These are phyloP conservation scores for Syzygium grande DNA, from an alignment of 345 rosid species.

Conservation along the genomic window DNA sequence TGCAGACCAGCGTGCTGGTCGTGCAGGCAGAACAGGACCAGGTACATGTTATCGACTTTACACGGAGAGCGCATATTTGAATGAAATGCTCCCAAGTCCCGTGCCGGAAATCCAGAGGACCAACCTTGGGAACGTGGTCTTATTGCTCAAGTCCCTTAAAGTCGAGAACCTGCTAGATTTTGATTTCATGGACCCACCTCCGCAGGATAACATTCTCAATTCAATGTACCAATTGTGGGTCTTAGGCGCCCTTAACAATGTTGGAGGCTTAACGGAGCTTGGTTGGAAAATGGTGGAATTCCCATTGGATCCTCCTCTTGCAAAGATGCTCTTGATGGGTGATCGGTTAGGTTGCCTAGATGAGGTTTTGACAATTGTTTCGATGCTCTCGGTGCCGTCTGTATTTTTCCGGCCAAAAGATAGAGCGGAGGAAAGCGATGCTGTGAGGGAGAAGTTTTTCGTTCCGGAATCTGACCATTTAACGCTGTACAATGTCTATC, in stretches of 20 bases:
- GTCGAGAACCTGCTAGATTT: conserved; percentile 86
- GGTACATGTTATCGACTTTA: conserved; percentile 95
- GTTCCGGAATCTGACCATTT: conserved; percentile 96
- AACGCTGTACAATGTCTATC: conserved; percentile 73
- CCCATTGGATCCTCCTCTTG: conserved; percentile 95
- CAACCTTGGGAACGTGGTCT: conserved; percentile 89
- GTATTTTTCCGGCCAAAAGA: conserved; percentile 97
- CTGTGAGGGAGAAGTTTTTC: conserved; percentile 80
- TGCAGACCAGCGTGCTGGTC: conserved; percentile 96
- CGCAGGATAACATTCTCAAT: conserved; percentile 93
- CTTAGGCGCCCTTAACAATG: conserved; percentile 88
- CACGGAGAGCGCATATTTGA: conserved; percentile 80
- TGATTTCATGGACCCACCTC: conserved; percentile 99
- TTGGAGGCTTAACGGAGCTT: conserved; percentile 72
- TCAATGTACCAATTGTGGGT: conserved; percentile 99
- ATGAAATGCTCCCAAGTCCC: conserved; percentile 83
- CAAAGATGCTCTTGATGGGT: conserved; percentile 98
- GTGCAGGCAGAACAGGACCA: conserved; percentile 99
- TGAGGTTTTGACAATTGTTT: conserved; percentile 94
- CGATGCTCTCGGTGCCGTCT: conserved; percentile 98
- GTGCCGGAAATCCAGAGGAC: conserved; percentile 98
- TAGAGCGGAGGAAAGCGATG: conserved; percentile 92
- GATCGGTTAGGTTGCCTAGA: conserved; percentile 67
- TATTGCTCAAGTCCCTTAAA: conserved; percentile 88
- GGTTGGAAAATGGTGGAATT: conserved; percentile 99